phyloP scores from a whole-genome alignment of 2,329 filamentous ascomycete species.

The Elsinoe fawcettii region DNA sequence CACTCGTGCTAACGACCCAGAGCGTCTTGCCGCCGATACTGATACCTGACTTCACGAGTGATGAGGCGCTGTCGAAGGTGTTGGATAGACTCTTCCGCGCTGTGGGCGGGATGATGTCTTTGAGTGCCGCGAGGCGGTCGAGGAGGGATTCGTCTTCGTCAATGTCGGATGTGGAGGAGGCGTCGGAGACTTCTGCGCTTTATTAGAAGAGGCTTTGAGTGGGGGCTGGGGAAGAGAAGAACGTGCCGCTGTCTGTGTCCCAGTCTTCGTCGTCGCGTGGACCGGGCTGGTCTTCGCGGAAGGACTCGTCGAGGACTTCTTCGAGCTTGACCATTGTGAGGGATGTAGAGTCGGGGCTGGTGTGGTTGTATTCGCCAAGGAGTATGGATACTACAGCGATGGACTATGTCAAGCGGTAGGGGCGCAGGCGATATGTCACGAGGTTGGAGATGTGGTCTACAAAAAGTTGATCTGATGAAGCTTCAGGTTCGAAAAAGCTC shows the following conservation, averaged over 20 bases:
- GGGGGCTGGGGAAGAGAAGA: slow-evolving; percentile 1
- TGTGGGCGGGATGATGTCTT: slow-evolving; percentile 39
- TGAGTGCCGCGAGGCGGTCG: slow-evolving; percentile 37
- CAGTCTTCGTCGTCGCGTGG: slow-evolving; percentile 66
- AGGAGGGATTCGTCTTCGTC: slow-evolving; percentile 44
- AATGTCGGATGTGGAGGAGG: slow-evolving; percentile 60
- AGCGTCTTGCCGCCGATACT: slow-evolving; percentile 75
- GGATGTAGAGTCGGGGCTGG: slow-evolving; percentile 18
- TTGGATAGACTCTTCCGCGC: slow-evolving; percentile 36
- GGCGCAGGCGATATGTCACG: neutral
- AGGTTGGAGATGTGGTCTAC: neutral
- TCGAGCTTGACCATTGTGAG: slow-evolving; percentile 86
- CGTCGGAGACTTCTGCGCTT: slow-evolving; percentile 60
- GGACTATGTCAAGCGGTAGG: neutral
- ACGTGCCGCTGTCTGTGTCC: slow-evolving; percentile 83
- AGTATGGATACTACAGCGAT: neutral
- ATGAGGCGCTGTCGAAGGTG: slow-evolving; percentile 44
- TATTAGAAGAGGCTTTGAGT: slow-evolving; percentile 13
- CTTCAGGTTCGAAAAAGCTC: slow-evolving; percentile 9
- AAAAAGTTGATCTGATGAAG: slow-evolving; percentile 3
- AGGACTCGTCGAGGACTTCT: slow-evolving; percentile 95
- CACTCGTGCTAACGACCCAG: slow-evolving; percentile 86
- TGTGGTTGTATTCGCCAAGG: neutral
- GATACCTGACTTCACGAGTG: slow-evolving; percentile 53
- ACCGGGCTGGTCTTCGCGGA: slow-evolving; percentile 63